Base-by-base conservation (phyloP, 23 red algal genomes). In the Gracilaria vermiculophylla region DNA sequence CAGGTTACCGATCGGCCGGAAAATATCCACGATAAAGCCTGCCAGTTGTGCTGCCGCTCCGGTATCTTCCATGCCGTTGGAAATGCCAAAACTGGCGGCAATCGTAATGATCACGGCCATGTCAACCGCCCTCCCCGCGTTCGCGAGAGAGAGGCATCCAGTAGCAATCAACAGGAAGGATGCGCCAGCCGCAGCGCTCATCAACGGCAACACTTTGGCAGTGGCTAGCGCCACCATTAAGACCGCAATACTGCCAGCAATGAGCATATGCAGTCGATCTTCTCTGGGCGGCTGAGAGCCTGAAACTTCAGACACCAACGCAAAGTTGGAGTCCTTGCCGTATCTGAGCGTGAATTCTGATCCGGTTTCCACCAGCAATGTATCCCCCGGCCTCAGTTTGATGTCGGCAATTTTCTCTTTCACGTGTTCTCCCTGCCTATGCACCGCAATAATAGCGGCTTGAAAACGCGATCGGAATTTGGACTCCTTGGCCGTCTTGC, bases 401-500 rank as follows among this genome's bases (percentile, higher is more conserved):
- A 97, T 97, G 34, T 94, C 85, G 3, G 85, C 95, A 77, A 97
- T 97, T 25, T 89, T 90, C 52, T 97, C 95, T 39, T 82, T 87
- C 3, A 97, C 90, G 64, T 94, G 90, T 66, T 81, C 89, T 72
- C 95, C 95, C 33, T 93, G 89, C 17, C 95, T 62, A 75, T 97
- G 95, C 0, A 97, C 90, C 11, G 95, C 95, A 53, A 97, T 94
- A 67, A 97, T 97, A 39, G 90, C 95, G 13, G 89, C 95, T 33
- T 61, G 60, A 72, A 90, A 97, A 15, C 87, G 80, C 14, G 84
- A 77, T 60, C 95, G 73, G 80, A 97, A 97, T 58, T 94, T 43
- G 25, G 95, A 87, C 52, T 94, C 95, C 57, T 87, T 87, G 9
- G 92, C 90, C 0, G 90, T 97, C 25, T 80, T 84, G 5, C 94